These are phyloP conservation scores for Lichenothelia convexa DNA, from an alignment of 495 filamentous ascomycete genomes.

Conservation along the genomic window DNA sequence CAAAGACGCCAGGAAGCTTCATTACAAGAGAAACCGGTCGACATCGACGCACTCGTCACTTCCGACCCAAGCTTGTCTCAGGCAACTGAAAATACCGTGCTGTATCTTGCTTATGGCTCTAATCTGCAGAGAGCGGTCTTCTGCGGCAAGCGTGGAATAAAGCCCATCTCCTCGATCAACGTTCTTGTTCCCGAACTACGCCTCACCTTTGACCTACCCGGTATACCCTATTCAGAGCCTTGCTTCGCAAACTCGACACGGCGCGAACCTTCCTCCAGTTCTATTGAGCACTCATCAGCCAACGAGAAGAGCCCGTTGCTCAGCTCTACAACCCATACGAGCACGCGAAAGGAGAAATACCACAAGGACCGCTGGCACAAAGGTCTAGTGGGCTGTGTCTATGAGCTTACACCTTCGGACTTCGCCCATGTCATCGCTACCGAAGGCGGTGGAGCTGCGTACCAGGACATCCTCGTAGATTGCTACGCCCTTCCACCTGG, in stretches of 20 bases:
- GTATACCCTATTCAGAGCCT: slow-evolving; percentile 72
- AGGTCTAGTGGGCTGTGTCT: slow-evolving; percentile 79
- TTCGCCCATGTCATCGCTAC: slow-evolving; percentile 75
- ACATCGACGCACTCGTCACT: too few relatives aligned
- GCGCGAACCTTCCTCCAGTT: slow-evolving; percentile 22
- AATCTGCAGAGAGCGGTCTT: slow-evolving; percentile 69
- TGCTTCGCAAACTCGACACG: slow-evolving; percentile 72
- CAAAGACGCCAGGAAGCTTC: too few relatives aligned
- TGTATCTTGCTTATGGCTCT: slow-evolving; percentile 92
- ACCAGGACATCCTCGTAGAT: slow-evolving; percentile 63
- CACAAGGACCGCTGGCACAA: slow-evolving; percentile 45
- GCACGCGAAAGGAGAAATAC: slow-evolving; percentile 13
- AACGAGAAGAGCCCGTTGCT: slow-evolving; percentile 10
- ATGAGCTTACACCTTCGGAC: slow-evolving; percentile 70
- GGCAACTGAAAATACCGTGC: too few relatives aligned
- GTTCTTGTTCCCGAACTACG: slow-evolving; percentile 61
- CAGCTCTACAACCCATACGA: slow-evolving; percentile 2
- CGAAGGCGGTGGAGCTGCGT: slow-evolving; percentile 68
- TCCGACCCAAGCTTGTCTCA: too few relatives aligned
- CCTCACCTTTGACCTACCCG: slow-evolving; percentile 71
- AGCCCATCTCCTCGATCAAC: slow-evolving; percentile 56
- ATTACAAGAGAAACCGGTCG: too few relatives aligned
- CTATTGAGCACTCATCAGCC: neutral
- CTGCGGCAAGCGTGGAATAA: slow-evolving; percentile 53
- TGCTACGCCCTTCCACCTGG: slow-evolving; percentile 41